Base-by-base conservation (phyloP, 371 early-diverging fungal species). In the Chytridiales sp. region DNA sequence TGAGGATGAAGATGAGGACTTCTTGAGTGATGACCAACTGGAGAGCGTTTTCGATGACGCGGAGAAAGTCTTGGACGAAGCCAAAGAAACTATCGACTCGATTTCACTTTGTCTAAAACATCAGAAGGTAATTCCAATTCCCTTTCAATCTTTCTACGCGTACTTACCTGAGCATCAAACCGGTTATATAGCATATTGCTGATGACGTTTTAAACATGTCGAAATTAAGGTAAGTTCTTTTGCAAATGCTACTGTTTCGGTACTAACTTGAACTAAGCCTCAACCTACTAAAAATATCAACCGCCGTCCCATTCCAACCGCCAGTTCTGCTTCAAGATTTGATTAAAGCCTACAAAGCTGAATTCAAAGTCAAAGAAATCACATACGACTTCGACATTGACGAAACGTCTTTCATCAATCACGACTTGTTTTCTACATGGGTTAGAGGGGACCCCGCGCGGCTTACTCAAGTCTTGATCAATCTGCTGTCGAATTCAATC, bases 121-220 rank as follows among this genome's bases (percentile, higher is more conserved):
- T 47, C 70, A 70, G 38, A 58, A 70, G 8, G 46, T 54, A 15
- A 6, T 11, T 47, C 26, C 26, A 22, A 21, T 31, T 50, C 13
- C 9, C 8, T 50, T 50, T 50, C n/a, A n/a, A n/a, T n/a, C n/a
- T n/a, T n/a, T n/a, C n/a, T n/a, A n/a, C n/a, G n/a, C n/a, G n/a
- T n/a, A n/a, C n/a, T n/a, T n/a, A n/a, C n/a, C n/a, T n/a, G n/a
- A n/a, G n/a, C n/a, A n/a, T n/a, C n/a, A n/a, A n/a, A n/a, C n/a
- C n/a, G n/a, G n/a, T n/a, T n/a, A n/a, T n/a, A 50, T 31, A 54
- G 59, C 38, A 30, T 22, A 70, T 70, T 43, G 70, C 66, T 3
- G 70, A 70, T 39, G 70, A 70, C 41, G 70, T 70, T 2, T 39
- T 70, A 19, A 58, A 69, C 51, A 30, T 69, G 43, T 65, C 66